Evolutionary conservation across 768 basidiomycete genomes (phyloP).

Genomic region (Leccinum imitatum): DNA sequence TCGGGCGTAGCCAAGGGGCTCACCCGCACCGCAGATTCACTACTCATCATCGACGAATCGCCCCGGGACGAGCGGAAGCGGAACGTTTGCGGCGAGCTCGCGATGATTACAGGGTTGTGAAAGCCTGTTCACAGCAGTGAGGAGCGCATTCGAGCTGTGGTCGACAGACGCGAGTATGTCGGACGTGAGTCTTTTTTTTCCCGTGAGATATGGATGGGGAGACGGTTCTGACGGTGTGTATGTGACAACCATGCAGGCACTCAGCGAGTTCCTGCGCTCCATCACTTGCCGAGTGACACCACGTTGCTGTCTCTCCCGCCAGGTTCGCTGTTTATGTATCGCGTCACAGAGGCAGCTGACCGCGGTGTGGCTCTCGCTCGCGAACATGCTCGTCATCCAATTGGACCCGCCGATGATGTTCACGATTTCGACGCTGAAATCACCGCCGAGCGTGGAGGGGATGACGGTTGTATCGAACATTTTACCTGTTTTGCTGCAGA

Average conservation of each 20-base stretch:
- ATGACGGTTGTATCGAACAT: constrained; percentile 53
- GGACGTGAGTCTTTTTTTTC: constrained; percentile 55
- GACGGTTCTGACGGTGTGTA: constrained; percentile 28
- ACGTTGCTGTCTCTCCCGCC: constrained; percentile 88
- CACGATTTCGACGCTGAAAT: constrained; percentile 42
- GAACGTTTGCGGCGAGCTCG: constrained; percentile 60
- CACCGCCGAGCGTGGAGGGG: constrained; percentile 54
- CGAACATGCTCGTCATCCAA: constrained; percentile 77
- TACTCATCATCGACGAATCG: constrained; percentile 58
- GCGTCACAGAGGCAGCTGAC: constrained; percentile 72
- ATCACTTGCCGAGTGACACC: constrained; percentile 74
- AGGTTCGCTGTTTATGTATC: constrained; percentile 75
- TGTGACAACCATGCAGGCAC: constrained; percentile 43
- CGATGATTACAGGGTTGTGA: constrained; percentile 63
- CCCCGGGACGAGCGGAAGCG: constrained; percentile 48
- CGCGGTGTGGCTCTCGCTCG: constrained; percentile 82
- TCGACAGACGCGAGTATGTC: constrained; percentile 74
- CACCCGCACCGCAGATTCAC: constrained; percentile 70
- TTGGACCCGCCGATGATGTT: constrained; percentile 67
- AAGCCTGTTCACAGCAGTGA: constrained; percentile 59
- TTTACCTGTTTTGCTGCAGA: constrained; percentile 58
- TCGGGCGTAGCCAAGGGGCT: constrained; percentile 87
- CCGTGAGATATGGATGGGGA: not conserved
- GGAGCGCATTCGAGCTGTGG: constrained; percentile 70
- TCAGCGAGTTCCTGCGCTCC: constrained; percentile 82